Percentiles rank a stretch among this genome's conserved stretches.
Evolutionary conservation across 345 rosid species (phyloP).

Genomic region (Tarenaya hassleriana): DNA sequence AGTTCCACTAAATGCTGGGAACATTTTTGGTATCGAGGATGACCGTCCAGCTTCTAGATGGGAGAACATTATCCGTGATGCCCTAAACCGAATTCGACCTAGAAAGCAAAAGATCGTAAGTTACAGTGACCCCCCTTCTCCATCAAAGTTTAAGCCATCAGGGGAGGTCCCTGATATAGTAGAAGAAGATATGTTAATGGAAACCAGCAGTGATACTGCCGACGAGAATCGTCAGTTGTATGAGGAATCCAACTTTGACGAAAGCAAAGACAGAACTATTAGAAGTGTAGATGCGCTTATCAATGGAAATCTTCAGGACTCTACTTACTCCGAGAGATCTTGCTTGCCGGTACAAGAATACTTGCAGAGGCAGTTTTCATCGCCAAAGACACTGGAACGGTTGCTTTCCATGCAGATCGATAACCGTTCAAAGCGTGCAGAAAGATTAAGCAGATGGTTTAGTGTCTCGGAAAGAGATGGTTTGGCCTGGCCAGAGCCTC

Average conservation of each 20-base stretch:
- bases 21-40: conserved; percentile 80
- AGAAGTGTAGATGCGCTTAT: conserved; percentile 6
- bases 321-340: conserved; percentile 23
- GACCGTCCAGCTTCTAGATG: conserved; percentile 65
- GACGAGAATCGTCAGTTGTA: conserved; percentile 50
- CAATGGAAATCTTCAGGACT: conserved; percentile 15
- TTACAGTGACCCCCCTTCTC: conserved; percentile 86
- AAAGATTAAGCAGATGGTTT: conserved; percentile 40
- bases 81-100: conserved; percentile 52
- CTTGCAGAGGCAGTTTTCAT: conserved; percentile 48
- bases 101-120: conserved; percentile 43
- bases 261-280: conserved; percentile 13
- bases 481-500: conserved; percentile 84
- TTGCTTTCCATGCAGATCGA: conserved; percentile 40
- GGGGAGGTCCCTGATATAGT: conserved; percentile 47
- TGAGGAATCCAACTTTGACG: conserved; percentile 35
- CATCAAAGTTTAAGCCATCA: conserved; percentile 56
- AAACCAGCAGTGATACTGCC: conserved; percentile 54
- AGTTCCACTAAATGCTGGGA: conserved; percentile 84
- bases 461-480: conserved; percentile 59
- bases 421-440: conserved; percentile 41
- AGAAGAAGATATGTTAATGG: conserved; percentile 52
- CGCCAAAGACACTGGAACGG: conserved; percentile 47
- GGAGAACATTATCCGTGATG: conserved; percentile 76
- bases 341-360: conserved; percentile 35